phyloP scores from a whole-genome alignment of 2,329 filamentous ascomycete species.

The Nothophoma quercina region DNA sequence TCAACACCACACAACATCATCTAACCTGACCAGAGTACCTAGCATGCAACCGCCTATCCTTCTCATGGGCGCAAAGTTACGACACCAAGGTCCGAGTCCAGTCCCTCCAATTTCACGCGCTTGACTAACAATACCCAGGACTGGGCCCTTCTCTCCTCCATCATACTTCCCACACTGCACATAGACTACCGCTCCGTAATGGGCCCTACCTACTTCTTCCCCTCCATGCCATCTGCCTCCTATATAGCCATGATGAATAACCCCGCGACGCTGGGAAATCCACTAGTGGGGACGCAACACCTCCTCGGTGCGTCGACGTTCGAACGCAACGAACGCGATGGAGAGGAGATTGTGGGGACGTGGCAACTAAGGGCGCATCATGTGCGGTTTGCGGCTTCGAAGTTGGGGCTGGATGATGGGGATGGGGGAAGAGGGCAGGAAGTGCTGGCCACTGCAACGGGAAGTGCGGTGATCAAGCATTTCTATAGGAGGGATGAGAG shows the following conservation, averaged over 20 bases:
- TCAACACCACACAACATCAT: no score
- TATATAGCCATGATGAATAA: background rate
- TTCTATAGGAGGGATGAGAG: background rate
- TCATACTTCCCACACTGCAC: background rate
- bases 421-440: background rate
- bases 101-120: no score
- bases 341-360: background rate
- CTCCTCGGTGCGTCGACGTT: background rate
- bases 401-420: no score
- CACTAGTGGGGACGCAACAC: conserved; percentile 6
- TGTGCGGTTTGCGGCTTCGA: background rate
- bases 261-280: background rate
- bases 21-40: background rate
- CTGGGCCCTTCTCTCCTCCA: conserved; percentile 1
- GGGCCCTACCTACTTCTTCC: background rate
- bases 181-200: conserved; percentile 3
- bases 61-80: background rate
- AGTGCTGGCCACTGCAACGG: background rate
- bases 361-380: conserved; percentile 1
- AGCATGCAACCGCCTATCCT: background rate
- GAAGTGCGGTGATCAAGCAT: background rate
- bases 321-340: background rate
- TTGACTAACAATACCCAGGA: no score
- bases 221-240: background rate
- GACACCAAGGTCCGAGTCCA: conserved; percentile 2